phyloP scores from a whole-genome alignment of 2,329 filamentous ascomycete genomes.

The Beauveria caledonica region DNA sequence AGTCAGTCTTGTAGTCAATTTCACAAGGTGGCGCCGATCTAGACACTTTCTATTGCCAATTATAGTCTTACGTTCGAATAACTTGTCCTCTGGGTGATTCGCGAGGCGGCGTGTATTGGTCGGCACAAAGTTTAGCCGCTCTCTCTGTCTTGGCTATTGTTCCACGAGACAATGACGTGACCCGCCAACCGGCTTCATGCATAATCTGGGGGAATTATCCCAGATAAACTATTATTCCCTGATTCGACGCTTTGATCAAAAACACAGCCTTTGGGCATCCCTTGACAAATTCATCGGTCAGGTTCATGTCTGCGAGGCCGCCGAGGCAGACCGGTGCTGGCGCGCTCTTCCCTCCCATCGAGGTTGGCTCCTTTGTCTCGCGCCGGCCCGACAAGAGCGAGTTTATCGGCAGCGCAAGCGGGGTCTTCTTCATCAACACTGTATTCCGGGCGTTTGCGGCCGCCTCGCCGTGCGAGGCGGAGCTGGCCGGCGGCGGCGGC shows the following conservation, averaged over 20 bases:
- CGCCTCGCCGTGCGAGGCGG: conserved; percentile 16
- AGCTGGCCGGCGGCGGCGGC: not conserved
- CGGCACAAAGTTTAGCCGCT: conserved; percentile 3
- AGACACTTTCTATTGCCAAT: no score
- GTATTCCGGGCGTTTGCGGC: conserved; percentile 42
- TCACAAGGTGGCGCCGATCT: no score
- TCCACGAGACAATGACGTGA: not conserved
- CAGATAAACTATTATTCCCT: not conserved
- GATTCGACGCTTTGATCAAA: not conserved
- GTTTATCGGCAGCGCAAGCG: conserved; percentile 44
- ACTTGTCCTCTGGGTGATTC: no score
- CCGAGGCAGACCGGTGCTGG: not conserved
- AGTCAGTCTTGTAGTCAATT: no score
- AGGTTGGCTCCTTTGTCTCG: conserved; percentile 4
- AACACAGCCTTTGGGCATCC: no score
- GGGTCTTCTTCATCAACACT: conserved; percentile 46
- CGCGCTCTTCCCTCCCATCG: conserved; percentile 4
- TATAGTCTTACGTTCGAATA: no score
- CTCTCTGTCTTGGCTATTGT: not conserved
- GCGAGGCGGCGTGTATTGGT: no score
- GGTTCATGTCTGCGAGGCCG: not conserved
- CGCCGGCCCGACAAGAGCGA: conserved; percentile 28
- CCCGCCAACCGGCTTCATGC: not conserved
- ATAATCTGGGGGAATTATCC: not conserved
- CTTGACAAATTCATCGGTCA: not conserved